Conservation (phyloP, 805 yeast genomes). For the Metschnikowia kunwiensis region DNA sequence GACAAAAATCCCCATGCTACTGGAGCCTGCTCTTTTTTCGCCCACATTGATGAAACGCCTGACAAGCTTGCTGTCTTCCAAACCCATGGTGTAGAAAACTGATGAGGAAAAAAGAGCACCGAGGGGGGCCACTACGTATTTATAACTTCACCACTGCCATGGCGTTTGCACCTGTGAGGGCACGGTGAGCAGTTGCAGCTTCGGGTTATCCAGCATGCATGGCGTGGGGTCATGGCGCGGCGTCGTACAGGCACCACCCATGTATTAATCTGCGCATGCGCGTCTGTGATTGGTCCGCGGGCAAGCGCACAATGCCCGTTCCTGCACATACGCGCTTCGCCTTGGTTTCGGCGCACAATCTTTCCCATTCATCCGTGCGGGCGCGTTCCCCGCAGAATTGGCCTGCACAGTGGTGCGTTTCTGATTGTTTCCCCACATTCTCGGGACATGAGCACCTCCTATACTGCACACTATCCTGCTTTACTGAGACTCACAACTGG, state of each 20-base stretch:
- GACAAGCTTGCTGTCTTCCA: constrained; percentile 33
- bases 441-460: not conserved
- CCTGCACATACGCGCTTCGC: constrained; percentile 3
- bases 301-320: not conserved
- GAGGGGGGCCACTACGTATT: too few species aligned
- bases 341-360: not conserved
- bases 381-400: not conserved
- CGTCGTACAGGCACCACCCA: constrained; percentile 3
- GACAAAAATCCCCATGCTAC: constrained; percentile 39
- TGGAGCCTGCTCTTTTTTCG: constrained; percentile 45
- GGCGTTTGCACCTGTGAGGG: not conserved
- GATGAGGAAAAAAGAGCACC: not conserved
- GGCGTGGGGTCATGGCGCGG: constrained; percentile 3
- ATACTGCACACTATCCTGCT: constrained; percentile 5
- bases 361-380: constrained; percentile 3
- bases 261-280: not conserved
- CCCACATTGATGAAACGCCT: constrained; percentile 41
- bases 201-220: constrained; percentile 5
- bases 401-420: not conserved
- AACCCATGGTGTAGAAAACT: constrained; percentile 28
- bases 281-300: constrained; percentile 2
- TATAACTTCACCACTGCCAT: too few species aligned
- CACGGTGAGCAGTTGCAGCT: not conserved
- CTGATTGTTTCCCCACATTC: constrained; percentile 11
- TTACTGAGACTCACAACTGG: too few species aligned